Conservation (phyloP, 2,329 filamentous ascomycete species). For the Purpureocillium lavendulum region DNA sequence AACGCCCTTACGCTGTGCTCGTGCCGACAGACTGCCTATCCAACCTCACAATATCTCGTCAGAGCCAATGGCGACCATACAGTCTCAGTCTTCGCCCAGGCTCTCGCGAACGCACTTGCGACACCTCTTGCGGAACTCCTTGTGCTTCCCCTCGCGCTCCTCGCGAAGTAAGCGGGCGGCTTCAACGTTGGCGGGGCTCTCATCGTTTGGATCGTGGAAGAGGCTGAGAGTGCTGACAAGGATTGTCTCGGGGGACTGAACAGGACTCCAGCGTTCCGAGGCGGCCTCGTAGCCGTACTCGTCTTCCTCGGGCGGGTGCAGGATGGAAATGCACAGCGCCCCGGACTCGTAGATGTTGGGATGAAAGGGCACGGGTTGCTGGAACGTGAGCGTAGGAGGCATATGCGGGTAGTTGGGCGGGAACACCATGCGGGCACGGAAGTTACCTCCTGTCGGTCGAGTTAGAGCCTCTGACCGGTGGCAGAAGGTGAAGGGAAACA, state of each 20-base stretch:
- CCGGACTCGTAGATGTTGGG: constrained; percentile 88
- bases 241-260: constrained; percentile 93
- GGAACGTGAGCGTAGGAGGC: constrained; percentile 84
- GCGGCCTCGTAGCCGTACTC: constrained; percentile 89
- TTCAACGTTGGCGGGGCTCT: constrained; percentile 91
- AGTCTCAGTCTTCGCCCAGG: constrained; percentile 56
- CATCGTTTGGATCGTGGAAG: constrained; percentile 86
- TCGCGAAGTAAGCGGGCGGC: constrained; percentile 83
- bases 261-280: constrained; percentile 85
- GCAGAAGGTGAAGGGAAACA: background rate
- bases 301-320: constrained; percentile 92
- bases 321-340: constrained; percentile 91
- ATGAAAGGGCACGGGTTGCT: constrained; percentile 77
- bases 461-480: too few species aligned
- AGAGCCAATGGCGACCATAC: too few species aligned
- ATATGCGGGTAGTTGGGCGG: constrained; percentile 78
- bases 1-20: too few species aligned
- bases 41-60: too few species aligned
- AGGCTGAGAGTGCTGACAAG: constrained; percentile 87
- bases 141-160: constrained; percentile 51
- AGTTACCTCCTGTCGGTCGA: constrained; percentile 76
- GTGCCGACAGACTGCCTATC: too few species aligned
- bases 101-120: constrained; percentile 75
- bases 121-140: constrained; percentile 72
- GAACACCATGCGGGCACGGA: constrained; percentile 77